These are phyloP conservation scores for Clitopilus hobsonii DNA, from an alignment of 768 basidiomycete species.

Conservation along the genomic window DNA sequence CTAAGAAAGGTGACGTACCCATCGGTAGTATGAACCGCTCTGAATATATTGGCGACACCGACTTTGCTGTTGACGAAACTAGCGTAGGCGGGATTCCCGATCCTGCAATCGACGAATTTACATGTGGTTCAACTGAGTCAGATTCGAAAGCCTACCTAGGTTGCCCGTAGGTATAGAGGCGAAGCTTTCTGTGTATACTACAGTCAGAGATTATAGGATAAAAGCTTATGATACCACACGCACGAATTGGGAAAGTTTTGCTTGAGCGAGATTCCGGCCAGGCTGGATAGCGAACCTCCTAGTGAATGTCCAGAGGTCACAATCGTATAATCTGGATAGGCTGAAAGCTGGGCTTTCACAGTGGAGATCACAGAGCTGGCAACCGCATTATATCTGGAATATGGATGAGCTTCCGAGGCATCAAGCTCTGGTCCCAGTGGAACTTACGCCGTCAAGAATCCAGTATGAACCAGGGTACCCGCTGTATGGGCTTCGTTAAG, in stretches of 20 bases:
- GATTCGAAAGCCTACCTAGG: constrained; percentile 3
- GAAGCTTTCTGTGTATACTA: background rate
- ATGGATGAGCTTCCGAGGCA: too few species aligned
- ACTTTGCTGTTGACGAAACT: constrained; percentile 13
- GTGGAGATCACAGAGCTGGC: constrained; percentile 20
- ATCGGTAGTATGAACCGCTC: constrained; percentile 13
- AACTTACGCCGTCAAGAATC: constrained; percentile 30
- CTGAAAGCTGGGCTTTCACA: constrained; percentile 23
- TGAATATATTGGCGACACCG: constrained; percentile 10
- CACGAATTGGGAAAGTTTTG: constrained; percentile 20
- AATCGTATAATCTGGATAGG: constrained; percentile 27
- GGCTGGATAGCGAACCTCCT: constrained; percentile 35
- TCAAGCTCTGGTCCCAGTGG: too few species aligned
- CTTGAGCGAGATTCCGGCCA: constrained; percentile 28
- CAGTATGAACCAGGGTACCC: constrained; percentile 26
- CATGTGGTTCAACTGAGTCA: background rate
- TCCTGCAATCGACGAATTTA: too few species aligned
- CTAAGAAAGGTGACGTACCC: constrained; percentile 1
- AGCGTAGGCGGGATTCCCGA: constrained; percentile 10
- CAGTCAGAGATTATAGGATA: background rate
- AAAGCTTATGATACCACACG: background rate
- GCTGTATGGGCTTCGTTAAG: constrained; percentile 5
- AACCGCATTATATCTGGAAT: constrained; percentile 25
- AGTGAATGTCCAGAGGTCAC: constrained; percentile 35
- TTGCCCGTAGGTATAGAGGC: constrained; percentile 17